Evolutionary conservation across 805 yeast species (phyloP), one percentile per base, ranked within the genome.

Genomic region (Wickerhamiella dianesei): DNA sequence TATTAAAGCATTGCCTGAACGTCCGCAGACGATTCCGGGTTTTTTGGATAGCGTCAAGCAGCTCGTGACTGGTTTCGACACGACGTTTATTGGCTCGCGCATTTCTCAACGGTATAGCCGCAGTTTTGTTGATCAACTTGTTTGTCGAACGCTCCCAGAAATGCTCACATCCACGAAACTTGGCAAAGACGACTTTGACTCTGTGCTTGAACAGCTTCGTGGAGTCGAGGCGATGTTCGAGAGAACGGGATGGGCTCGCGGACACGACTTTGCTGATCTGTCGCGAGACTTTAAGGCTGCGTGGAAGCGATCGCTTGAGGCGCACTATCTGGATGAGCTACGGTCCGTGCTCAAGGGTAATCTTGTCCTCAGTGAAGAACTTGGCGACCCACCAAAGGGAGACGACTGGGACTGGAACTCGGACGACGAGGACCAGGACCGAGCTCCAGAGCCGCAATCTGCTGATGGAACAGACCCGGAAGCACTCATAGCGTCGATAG

Each of bases 331-430:
- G 13, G 50, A 22, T 21, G 39, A 41, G 13, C 44, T 55, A 20
- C 46, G 58, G 6, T 20, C 18, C 3, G 4, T 53, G 2, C 47
- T 46, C n/a, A 20, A 25, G 19, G 49, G 47, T 0, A 44, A 44
- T 2, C 19, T 43, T 36, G 39, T 44, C 1, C 22, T 18, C 8
- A 25, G 39, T 6, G 42, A 19, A 5, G 42, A 41, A 19, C 4
- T 25, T 6, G 47, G 22, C 21, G 39, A 29, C 12, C 39, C 35
- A 12, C 35, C 36, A 17, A 13, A 18, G 5, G 44, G 39, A 3
- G 55, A 50, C 13, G 56, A 48, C 14, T 55, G 58, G 59, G 60
- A 53, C 22, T 53, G 57, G 56, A 46, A 54, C 20, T 54, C 40
- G 13, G 50, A 49, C 14, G 56, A 53, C 9, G 55, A 48, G 6